Percentiles rank a stretch among this genome's conserved stretches.
These are phyloP conservation scores for Aureobasidium sp. DNA, from an alignment of 2,329 filamentous ascomycete genomes.

Conservation along the genomic window DNA sequence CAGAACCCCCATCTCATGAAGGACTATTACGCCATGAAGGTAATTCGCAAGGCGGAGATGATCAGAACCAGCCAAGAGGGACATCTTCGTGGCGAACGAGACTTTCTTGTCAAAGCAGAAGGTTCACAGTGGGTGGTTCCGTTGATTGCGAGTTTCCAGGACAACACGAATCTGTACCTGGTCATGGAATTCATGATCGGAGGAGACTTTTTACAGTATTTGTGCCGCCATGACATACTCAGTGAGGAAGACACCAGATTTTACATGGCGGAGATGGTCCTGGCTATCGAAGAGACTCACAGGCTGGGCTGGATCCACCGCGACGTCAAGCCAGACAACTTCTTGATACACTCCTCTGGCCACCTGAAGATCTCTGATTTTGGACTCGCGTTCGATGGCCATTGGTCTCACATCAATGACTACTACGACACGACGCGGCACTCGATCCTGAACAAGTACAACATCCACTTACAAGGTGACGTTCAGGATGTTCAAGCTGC, in stretches of 20 bases:
- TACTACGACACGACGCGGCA: constrained; percentile 83
- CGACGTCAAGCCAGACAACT: constrained; percentile 96
- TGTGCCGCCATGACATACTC: constrained; percentile 77
- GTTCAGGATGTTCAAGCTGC: constrained; percentile 54
- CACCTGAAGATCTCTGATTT: constrained; percentile 97
- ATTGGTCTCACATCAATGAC: constrained; percentile 83
- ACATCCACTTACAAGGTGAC: constrained; percentile 66
- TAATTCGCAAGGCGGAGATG: constrained; percentile 92
- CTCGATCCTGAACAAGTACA: constrained; percentile 65
- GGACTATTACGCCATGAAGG: constrained; percentile 89
- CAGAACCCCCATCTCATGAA: constrained; percentile 23
- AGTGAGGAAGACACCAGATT: constrained; percentile 70
- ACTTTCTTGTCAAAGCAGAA: constrained; percentile 82
- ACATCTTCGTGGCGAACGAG: constrained; percentile 80
- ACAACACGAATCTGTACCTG: constrained; percentile 73
- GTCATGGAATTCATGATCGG: constrained; percentile 99
- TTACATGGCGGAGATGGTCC: constrained; percentile 92
- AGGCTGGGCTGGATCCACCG: constrained; percentile 83
- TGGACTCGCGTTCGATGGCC: constrained; percentile 86
- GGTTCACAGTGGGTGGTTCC: constrained; percentile 88
- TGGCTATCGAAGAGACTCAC: constrained; percentile 90
- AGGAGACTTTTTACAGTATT: constrained; percentile 79
- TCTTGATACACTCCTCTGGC: constrained; percentile 77
- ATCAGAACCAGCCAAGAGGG: constrained; percentile 84
- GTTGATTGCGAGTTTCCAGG: constrained; percentile 81